Evolutionary conservation across 176 grass and related monocot genomes (phyloP), one percentile per base, ranked within the genome.

Genomic region (Aegilops sharonensis): DNA sequence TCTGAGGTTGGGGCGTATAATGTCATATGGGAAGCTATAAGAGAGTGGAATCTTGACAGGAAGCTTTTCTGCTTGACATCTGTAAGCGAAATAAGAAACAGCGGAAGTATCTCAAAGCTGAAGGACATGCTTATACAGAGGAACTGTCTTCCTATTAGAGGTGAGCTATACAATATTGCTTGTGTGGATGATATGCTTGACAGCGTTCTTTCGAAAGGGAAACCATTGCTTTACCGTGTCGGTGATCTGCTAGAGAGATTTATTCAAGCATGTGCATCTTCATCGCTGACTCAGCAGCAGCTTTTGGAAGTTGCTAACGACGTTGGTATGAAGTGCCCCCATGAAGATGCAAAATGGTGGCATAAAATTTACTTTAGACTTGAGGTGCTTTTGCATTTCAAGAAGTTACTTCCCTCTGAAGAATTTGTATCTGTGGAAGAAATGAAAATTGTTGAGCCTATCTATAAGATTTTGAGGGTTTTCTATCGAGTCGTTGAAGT

Each of bases 1-100:
- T 90, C 79, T 73, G 79, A 78, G 9, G 72, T 30, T 87, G 89
- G 89, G 34, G 13, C 79, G 56, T 87, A 78, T 78, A 79, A 90
- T 83, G 84, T 87, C 80, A 90, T 90, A 87, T 25, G 36, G 65
- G 89, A 87, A 57, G 89, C 89, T 83, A 83, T 90, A 87, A 87
- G 80, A 65, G 89, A 90, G 34, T 90, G 89, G 89, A 90, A 90
- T 87, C 84, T 90, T 90, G 89, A 90, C 65, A 14, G 52, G 24
- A 90, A 90, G 59, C 84, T 83, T 83, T 74, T 90, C 13, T 83
- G 84, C 74, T 79, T 90, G 57, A 87, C 80, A 59, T 90, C 80
- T 67, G 80, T 65, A 20, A 47, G 84, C 20, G 74, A 83, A 74
- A 66, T 90, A 78, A 87, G 80, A 82, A 79, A 45, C 14, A 29